Percentiles rank a stretch among this genome's conserved stretches.
phyloP scores from a whole-genome alignment of 257 asterid genomes.

The Ocimum tenuiflorum region DNA sequence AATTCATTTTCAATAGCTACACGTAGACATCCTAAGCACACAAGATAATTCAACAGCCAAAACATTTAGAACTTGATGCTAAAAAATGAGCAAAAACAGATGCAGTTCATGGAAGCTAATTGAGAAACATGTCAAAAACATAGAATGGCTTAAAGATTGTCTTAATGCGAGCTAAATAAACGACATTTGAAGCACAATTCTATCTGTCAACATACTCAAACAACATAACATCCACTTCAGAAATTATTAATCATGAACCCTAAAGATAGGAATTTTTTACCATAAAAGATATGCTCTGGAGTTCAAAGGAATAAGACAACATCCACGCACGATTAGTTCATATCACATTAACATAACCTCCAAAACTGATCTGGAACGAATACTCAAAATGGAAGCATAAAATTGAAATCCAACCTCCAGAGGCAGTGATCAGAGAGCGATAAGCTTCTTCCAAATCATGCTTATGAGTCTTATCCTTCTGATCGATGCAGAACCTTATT shows the following conservation, averaged over 20 bases:
- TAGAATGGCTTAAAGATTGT: not conserved
- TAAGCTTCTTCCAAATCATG: constrained; percentile 67
- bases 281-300: not conserved
- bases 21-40: not conserved
- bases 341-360: not conserved
- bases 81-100: not conserved
- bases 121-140: not conserved
- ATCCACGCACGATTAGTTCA: not conserved
- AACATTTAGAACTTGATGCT: not conserved
- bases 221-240: not conserved
- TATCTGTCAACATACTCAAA: not conserved
- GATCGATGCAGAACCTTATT: constrained; percentile 43
- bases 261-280: not conserved
- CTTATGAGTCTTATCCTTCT: constrained; percentile 35
- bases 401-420: constrained; percentile 49
- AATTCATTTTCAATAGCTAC: not conserved
- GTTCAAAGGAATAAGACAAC: not conserved
- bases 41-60: constrained; percentile 5
- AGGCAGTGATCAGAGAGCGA: constrained; percentile 61
- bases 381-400: not conserved
- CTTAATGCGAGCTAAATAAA: not conserved
- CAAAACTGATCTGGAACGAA: not conserved
- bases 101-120: not conserved
- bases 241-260: constrained; percentile 3
- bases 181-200: not conserved